phyloP scores from a whole-genome alignment of 768 basidiomycete species.

The Amyloporia xantha region DNA sequence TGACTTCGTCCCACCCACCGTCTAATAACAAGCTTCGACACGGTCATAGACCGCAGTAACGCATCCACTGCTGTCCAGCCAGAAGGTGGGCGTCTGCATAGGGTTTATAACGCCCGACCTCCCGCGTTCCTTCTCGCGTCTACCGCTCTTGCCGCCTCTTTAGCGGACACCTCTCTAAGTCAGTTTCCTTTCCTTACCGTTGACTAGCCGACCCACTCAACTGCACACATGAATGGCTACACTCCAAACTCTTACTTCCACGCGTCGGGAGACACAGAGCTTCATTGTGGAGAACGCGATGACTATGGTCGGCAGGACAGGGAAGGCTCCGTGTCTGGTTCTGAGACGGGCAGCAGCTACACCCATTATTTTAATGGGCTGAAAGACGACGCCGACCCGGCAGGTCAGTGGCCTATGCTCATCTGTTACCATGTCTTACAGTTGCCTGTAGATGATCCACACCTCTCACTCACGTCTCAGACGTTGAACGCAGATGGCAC shows the following conservation, averaged over 20 bases:
- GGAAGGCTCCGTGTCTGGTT: conserved; percentile 45
- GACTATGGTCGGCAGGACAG: conserved; percentile 13
- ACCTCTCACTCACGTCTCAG: conserved; percentile 59
- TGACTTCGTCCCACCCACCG: background rate
- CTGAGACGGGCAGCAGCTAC: conserved; percentile 31
- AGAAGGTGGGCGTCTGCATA: no score
- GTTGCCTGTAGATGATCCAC: conserved; percentile 29
- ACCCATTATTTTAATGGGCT: conserved; percentile 8
- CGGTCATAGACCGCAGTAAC: no score
- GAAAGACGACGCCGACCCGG: conserved; percentile 13
- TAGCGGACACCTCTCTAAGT: no score
- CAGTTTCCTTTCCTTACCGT: no score
- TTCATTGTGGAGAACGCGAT: conserved; percentile 1
- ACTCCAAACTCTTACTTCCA: conserved; percentile 11
- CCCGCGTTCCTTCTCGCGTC: no score
- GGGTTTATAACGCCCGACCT: no score
- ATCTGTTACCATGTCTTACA: background rate
- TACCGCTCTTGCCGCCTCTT: no score
- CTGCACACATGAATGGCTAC: conserved; percentile 19
- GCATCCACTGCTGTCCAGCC: no score
- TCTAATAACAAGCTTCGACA: background rate
- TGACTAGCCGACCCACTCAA: no score
- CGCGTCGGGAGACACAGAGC: conserved; percentile 14
- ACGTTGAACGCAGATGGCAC: conserved; percentile 83
- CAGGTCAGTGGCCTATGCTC: conserved; percentile 10